Percentiles rank a stretch among this genome's conserved stretches.
phyloP scores from a whole-genome alignment of 495 filamentous ascomycete species.

The Penicillium atrosanguineum region DNA sequence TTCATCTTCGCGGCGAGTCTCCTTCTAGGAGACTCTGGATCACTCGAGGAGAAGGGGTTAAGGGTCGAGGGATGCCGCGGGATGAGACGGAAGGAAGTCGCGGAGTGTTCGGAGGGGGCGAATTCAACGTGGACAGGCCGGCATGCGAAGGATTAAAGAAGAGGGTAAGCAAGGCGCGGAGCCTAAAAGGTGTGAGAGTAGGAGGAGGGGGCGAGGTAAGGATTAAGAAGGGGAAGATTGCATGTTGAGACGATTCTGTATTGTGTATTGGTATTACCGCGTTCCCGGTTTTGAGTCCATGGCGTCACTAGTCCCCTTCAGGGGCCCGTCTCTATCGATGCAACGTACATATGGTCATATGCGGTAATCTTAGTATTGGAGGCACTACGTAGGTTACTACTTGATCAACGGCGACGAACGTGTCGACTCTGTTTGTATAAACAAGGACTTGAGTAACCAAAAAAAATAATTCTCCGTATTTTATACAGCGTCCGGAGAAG shows the following conservation, averaged over 20 bases:
- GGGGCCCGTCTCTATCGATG: background rate
- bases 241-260: slow-evolving; percentile 7
- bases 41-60: slow-evolving; percentile 19
- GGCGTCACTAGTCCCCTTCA: slow-evolving; percentile 19
- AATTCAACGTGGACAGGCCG: slow-evolving; percentile 32
- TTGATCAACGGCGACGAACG: background rate
- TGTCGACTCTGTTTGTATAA: background rate
- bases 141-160: slow-evolving; percentile 21
- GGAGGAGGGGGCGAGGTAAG: slow-evolving; percentile 14
- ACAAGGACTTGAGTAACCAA: background rate
- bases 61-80: slow-evolving; percentile 25
- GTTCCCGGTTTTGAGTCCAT: slow-evolving; percentile 24
- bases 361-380: background rate
- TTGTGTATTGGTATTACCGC: slow-evolving; percentile 16
- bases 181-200: slow-evolving; percentile 14
- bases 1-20: slow-evolving; percentile 36
- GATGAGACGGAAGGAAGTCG: slow-evolving; percentile 24
- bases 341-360: background rate
- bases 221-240: slow-evolving; percentile 16
- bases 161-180: slow-evolving; percentile 28
- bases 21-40: slow-evolving; percentile 25
- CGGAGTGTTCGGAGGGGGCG: slow-evolving; percentile 12
- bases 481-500: slow-evolving; percentile 7
- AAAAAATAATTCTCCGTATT: background rate
- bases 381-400: background rate